A percentile compares a stretch with the other conserved stretches of the same genome.
Conservation (phyloP, 1,284 basidiomycete species). For the Ceratobasidium sp. region DNA sequence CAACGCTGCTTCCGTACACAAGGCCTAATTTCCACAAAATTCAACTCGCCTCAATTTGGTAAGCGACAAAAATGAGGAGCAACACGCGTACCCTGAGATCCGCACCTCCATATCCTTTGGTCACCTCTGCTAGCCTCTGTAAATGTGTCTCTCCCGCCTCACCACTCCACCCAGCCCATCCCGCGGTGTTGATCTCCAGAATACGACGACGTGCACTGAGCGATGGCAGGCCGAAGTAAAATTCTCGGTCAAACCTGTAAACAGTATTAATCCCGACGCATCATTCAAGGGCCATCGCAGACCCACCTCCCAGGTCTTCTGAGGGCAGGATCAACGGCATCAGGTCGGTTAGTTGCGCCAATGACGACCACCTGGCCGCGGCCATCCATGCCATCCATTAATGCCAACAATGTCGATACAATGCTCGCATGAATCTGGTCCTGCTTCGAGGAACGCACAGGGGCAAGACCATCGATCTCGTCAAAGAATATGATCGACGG, state of each 20-base stretch:
- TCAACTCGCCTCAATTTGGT: constrained; percentile 29
- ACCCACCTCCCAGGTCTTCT: constrained; percentile 80
- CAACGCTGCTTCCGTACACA: constrained; percentile 95
- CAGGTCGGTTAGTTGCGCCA: constrained; percentile 96
- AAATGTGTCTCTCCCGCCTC: constrained; percentile 62
- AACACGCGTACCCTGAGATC: constrained; percentile 75
- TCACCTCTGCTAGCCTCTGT: constrained; percentile 81
- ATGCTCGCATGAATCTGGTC: constrained; percentile 99
- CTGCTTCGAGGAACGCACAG: constrained; percentile 96
- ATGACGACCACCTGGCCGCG: constrained; percentile 76
- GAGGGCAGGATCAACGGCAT: constrained; percentile 95
- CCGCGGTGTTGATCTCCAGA: constrained; percentile 87
- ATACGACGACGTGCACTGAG: constrained; percentile 87
- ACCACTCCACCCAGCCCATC: constrained; percentile 85
- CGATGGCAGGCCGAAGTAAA: constrained; percentile 94
- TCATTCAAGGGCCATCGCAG: not conserved
- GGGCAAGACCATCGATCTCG: constrained; percentile 95
- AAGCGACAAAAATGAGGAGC: constrained; percentile 22
- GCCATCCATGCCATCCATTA: constrained; percentile 99
- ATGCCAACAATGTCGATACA: constrained; percentile 91
- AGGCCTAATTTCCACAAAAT: constrained; percentile 62
- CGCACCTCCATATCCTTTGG: constrained; percentile 98
- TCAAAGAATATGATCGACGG: constrained; percentile 98
- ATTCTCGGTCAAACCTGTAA: constrained; percentile 86
- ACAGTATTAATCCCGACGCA: not conserved